phyloP scores from a whole-genome alignment of 306 rosid species.

The Vigna unguiculata region DNA sequence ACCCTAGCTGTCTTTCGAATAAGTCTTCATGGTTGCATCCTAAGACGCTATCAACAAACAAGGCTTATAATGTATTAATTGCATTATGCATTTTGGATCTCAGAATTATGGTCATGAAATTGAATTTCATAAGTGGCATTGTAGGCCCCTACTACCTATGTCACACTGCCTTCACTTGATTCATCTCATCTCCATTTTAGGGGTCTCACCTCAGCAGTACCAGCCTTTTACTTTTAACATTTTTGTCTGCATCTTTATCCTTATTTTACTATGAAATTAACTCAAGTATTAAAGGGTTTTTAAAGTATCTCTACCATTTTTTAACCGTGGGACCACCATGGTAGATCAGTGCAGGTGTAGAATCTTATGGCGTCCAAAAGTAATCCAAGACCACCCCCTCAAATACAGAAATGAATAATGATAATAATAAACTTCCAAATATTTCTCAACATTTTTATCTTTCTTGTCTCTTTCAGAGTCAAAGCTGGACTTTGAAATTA shows the following conservation, averaged over 20 bases:
- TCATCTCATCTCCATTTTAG: background rate
- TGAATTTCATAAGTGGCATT: background rate
- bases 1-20: background rate
- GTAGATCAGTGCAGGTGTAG: background rate
- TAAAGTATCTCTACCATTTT: background rate
- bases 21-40: conserved; percentile 9
- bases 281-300: background rate
- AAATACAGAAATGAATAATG: background rate
- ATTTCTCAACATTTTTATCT: background rate
- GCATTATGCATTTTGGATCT: background rate
- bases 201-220: background rate
- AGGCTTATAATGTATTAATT: background rate
- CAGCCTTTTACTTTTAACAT: background rate
- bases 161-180: background rate
- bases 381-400: background rate
- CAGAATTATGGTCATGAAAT: background rate
- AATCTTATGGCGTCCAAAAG: background rate
- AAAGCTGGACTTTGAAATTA: no score
- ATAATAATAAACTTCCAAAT: background rate
- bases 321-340: conserved; percentile 3
- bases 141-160: conserved; percentile 9
- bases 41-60: conserved; percentile 21
- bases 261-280: background rate
- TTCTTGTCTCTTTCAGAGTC: background rate
- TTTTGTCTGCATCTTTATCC: background rate